phyloP scores from a whole-genome alignment of 176 grass and related monocot genomes.

The Chloris gayana region DNA sequence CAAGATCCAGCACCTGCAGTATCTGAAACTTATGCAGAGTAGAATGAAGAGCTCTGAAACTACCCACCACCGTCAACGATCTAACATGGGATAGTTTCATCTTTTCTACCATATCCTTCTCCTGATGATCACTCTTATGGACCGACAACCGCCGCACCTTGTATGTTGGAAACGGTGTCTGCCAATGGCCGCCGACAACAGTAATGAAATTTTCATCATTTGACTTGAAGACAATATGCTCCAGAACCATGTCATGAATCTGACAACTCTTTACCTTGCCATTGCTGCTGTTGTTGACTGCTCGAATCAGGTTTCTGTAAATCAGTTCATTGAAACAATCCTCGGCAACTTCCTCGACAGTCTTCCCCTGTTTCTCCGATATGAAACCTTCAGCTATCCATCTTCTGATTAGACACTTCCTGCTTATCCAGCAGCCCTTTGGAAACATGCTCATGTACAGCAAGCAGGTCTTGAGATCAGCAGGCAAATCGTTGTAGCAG shows the following conservation, averaged over 20 bases:
- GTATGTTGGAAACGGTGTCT: conserved; percentile 17
- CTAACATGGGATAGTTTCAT: background rate
- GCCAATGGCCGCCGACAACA: conserved; percentile 25
- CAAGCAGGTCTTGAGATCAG: rapidly evolving
- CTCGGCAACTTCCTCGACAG: no score
- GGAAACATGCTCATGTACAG: background rate
- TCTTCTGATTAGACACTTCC: background rate
- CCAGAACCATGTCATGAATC: conserved; percentile 45
- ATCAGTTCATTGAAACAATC: conserved; percentile 31
- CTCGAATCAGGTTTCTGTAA: conserved; percentile 15
- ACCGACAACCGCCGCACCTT: conserved; percentile 12
- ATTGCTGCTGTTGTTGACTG: conserved; percentile 7
- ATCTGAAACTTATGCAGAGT: background rate
- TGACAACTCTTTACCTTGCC: conserved; percentile 39
- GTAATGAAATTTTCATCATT: conserved; percentile 41
- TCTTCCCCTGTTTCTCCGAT: background rate
- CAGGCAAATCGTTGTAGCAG: no score
- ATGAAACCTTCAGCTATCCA: background rate
- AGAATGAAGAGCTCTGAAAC: background rate
- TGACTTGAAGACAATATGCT: conserved; percentile 35
- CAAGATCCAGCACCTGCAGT: conserved; percentile 3
- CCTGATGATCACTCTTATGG: background rate
- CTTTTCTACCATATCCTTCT: background rate
- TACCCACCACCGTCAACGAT: background rate
- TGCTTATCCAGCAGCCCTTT: background rate